Evolutionary conservation across 202 grass and related monocot genomes (phyloP).

Genomic region (Hordeum pubiflorum): DNA sequence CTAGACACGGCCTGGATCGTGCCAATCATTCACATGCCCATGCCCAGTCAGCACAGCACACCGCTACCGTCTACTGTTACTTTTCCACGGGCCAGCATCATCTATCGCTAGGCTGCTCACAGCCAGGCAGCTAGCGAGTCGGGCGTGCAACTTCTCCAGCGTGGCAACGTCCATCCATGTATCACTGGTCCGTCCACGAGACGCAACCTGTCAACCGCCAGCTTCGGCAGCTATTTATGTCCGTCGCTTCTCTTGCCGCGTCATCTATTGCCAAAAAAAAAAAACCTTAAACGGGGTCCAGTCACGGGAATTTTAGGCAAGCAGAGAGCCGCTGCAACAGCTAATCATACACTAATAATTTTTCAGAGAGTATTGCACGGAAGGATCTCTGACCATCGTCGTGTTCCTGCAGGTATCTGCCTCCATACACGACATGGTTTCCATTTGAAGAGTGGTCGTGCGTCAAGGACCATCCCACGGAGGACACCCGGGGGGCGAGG

Average conservation of each 20-base stretch:
- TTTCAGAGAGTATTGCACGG: background rate
- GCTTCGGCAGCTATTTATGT: background rate
- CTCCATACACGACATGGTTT: conserved; percentile 56
- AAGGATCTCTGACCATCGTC: too few relatives aligned
- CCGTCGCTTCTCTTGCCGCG: background rate
- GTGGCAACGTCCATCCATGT: background rate
- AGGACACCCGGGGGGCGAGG: background rate
- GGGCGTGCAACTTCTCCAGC: too few relatives aligned
- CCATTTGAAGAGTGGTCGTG: conserved; percentile 24
- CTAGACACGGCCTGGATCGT: background rate
- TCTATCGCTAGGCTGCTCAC: too few relatives aligned
- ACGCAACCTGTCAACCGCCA: background rate
- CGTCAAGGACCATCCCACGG: background rate
- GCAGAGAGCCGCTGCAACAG: background rate
- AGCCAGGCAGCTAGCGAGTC: too few relatives aligned
- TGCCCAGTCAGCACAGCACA: background rate
- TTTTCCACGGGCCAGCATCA: too few relatives aligned
- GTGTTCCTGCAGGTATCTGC: conserved; percentile 46
- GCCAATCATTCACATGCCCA: background rate
- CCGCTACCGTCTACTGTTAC: too few relatives aligned
- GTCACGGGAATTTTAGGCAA: background rate
- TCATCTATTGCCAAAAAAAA: background rate
- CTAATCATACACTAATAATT: background rate
- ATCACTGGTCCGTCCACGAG: background rate
- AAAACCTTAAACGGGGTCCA: background rate